Base-by-base conservation (phyloP, 306 rosid species). In the Vigna trinervia region DNA sequence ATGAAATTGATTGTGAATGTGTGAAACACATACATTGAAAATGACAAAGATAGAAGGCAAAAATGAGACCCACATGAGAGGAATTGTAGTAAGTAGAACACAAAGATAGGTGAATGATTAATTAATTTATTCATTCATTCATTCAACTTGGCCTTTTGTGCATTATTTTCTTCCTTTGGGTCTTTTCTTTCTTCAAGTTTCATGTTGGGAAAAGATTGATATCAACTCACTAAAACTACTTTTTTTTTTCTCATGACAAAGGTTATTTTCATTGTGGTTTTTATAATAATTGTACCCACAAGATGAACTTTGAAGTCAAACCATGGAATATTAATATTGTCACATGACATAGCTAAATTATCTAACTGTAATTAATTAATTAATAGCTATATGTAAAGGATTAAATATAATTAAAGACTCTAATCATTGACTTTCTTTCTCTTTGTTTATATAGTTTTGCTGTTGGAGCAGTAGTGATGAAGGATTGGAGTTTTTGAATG, bases 121-220 rank as follows among this genome's bases (percentile, higher is more conserved):
- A 43, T 28, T 17, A 28, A 43, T 28, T 17, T 51, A 38, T 75
- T 51, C 20, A 60, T 50, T 26, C 28, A 26, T 26, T 60, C 78
- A 53, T 51, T 30, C 52, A 75, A 59, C 5, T 56, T 61, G 46
- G 76, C 46, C 17, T 26, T n/a, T 41, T 62, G 19, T 53, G 78
- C 52, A 20, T 14, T 74, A 47, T 34, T 41, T 63, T 38, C 26
- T 62, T 59, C 38, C 39, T 26, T 15, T 66, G 3, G 11, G 8
- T 39, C 20, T 66, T 45, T 63, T 32, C 69, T 61, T 56, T 76
- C 81, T 43, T 69, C 30, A 81, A 68, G 51, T 81, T 61, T 38
- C 26, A 17, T 43, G 5, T 30, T 15, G 26, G 57, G 22, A n/a
- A 52, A 59, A 61, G 78, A 76, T 41, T 38, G 73, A 60, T 69